Base-by-base conservation (phyloP, 371 early-diverging fungal species). In the Basidiobolus heterosporus region DNA sequence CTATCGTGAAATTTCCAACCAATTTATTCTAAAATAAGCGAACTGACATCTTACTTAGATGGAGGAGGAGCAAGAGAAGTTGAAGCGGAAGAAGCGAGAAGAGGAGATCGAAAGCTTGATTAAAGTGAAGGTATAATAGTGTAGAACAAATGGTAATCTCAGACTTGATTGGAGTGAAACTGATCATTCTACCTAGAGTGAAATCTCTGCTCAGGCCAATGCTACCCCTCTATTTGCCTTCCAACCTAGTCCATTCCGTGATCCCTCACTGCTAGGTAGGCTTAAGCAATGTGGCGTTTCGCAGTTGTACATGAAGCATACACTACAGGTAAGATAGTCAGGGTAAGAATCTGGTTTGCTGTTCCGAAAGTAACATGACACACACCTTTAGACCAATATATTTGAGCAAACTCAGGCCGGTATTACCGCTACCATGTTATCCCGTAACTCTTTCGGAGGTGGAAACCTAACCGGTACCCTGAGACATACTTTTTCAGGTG, bases 51-150 rank as follows among this genome's bases (percentile, higher is more conserved):
- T 23, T 22, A 41, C 11, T 5, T 54, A 84, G 77, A 66, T 93
- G 49, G 69, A 81, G 19, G 82, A 77, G n/a, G 88, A 87, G 59
- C 92, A 81, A 54, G 86, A 90, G 56, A 72, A 76, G 7, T 62
- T 75, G 50, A 75, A 71, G 5, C 68, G 78, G 22, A 54, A 68
- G 49, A 70, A 80, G 51, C 64, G 76, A 38, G 75, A 83, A 50
- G 69, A 78, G 57, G 82, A 88, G n/a, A 57, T 86, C 21, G 91
- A 90, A 55, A 76, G 71, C 35, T 58, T 88, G 48, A 77, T 88
- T 18, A 70, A 80, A 48, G 76, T 85, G 41, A 75, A 69, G 53
- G 70, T 67, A 55, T 35, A 6, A 9, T 38, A 36, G 45, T 14
- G 22, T 38, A 21, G 6, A 18, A 21, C 9, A 1, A 13, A 21